Base-by-base conservation (phyloP, 768 basidiomycete genomes). In the Filobasidium floriforme region DNA sequence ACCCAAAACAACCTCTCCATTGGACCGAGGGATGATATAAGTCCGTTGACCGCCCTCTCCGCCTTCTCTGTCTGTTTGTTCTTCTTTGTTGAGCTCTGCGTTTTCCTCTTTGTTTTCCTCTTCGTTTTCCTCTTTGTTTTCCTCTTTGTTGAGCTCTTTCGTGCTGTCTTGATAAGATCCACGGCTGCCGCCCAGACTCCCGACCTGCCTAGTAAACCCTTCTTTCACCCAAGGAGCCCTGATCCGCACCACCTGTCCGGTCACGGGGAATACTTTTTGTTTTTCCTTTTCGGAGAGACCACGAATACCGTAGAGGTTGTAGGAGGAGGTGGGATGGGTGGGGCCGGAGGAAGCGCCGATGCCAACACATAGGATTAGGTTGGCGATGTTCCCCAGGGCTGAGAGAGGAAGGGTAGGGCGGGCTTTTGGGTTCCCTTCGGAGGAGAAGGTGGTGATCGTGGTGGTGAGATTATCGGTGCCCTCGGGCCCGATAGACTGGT, bases 1-100 rank as follows among this genome's bases (percentile, higher is more conserved):
- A 28, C 79, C 79, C 12, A 80, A 26, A 11, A 80, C 72, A 24
- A 80, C 75, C 44, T 76, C 72, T 7, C 79, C 79, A 22, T 73
- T 70, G 1, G 69, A 65, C 28, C 78, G 65, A 7, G 79, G 79
- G 28, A 80, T 80, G 24, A 76, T 70, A 69, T 80, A 80, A 0
- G 76, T 78, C 63, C 77, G 63, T 60, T 73, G 67, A 5, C 79
- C 79, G 2, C 73, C 75, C 46, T 77, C 76, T 0, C 69, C 72
- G 12, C 24, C 24, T 12, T 51, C 46, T 24, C 12, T 24, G 19
- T 12, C 24, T 24, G 4, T 24, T 3, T 51, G 19, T 24, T 12
- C 46, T 12, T 51, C 46, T 12, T 24, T 24, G 12, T 12, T 24
- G 6, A n/a, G n/a, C n/a, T n/a, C n/a, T n/a, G n/a, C n/a, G n/a